Conservation (phyloP, 2,329 filamentous ascomycete species). For the Pochonia chlamydosporia region DNA sequence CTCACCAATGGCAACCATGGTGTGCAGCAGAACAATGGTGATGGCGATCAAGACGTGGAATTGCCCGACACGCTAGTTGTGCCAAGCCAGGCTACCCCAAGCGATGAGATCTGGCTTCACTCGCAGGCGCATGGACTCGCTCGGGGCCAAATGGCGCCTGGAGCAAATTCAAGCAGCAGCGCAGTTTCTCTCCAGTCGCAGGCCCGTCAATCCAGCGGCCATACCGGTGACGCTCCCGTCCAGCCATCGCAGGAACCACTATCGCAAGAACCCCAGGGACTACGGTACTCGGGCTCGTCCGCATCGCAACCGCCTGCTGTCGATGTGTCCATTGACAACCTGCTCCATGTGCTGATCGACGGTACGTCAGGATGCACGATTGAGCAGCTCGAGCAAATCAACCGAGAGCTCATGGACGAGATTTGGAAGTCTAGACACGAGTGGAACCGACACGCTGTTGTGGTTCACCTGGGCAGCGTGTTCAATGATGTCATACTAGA, state of each 20-base stretch:
- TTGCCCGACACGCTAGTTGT: conserved; percentile 50
- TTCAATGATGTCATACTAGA: conserved; percentile 73
- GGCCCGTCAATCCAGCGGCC: conserved; percentile 18
- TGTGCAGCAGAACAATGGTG: conserved; percentile 32
- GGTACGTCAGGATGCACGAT: conserved; percentile 74
- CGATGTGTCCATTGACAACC: conserved; percentile 44
- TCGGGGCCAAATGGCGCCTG: conserved; percentile 26
- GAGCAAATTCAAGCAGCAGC: conserved; percentile 23
- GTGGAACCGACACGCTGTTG: conserved; percentile 77
- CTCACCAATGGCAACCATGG: conserved; percentile 60
- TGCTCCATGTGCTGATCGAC: conserved; percentile 59
- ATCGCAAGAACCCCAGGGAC: conserved; percentile 9
- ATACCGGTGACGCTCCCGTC: conserved; percentile 23
- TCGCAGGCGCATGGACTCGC: conserved; percentile 51
- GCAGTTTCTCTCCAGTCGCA: conserved; percentile 33
- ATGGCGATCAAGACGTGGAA: conserved; percentile 29
- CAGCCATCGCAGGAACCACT: conserved; percentile 28
- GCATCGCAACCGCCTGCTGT: conserved; percentile 40
- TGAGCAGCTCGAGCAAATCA: conserved; percentile 92
- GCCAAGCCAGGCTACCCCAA: conserved; percentile 41
- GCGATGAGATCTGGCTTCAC: conserved; percentile 50
- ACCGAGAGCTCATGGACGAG: conserved; percentile 82
- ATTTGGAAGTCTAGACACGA: conserved; percentile 76
- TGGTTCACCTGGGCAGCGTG: conserved; percentile 54
- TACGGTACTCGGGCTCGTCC: conserved; percentile 27